A percentile compares a stretch with the other conserved stretches of the same genome.
These are phyloP conservation scores for Cladophialophora yegresii DNA, from an alignment of 2,329 filamentous ascomycete species.

Conservation along the genomic window DNA sequence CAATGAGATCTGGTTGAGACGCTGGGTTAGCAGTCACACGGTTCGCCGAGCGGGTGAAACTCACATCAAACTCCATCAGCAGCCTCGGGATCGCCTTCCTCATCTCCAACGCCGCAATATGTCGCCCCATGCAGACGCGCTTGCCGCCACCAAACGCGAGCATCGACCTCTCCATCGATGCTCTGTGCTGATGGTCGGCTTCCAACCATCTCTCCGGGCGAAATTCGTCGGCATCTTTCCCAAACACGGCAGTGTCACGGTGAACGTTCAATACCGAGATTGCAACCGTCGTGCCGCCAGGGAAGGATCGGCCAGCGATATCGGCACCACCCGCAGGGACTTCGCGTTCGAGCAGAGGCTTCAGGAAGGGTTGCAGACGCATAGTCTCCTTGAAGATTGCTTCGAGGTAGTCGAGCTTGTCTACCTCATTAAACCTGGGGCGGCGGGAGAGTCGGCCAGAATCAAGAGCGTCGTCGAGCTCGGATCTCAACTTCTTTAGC, in stretches of 20 bases:
- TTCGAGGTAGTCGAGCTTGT: slow-evolving; percentile 57
- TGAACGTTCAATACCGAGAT: slow-evolving; percentile 1
- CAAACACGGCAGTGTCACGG: slow-evolving; percentile 27
- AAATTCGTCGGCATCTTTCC: slow-evolving; percentile 31
- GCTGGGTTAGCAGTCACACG: background rate
- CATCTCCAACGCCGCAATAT: slow-evolving; percentile 36
- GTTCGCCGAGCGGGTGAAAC: slow-evolving; percentile 3
- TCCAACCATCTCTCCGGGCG: slow-evolving; percentile 45
- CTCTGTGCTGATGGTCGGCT: slow-evolving; percentile 5
- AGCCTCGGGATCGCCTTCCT: slow-evolving; percentile 35
- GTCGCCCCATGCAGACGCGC: slow-evolving; percentile 25
- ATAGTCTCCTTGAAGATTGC: slow-evolving; percentile 54
- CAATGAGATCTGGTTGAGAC: slow-evolving; percentile 8
- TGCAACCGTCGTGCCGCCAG: slow-evolving; percentile 28
- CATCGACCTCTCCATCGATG: slow-evolving; percentile 44
- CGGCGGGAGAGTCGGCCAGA: slow-evolving; percentile 7
- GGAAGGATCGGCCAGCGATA: slow-evolving; percentile 38
- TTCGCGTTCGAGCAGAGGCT: slow-evolving; percentile 33
- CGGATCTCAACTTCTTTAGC: slow-evolving; percentile 19
- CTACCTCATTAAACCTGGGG: background rate
- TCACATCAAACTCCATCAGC: slow-evolving; percentile 35
- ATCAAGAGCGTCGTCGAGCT: slow-evolving; percentile 20
- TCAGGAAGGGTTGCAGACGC: slow-evolving; percentile 49
- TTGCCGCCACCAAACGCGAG: slow-evolving; percentile 42
- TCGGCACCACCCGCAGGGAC: slow-evolving; percentile 53